Evolutionary conservation across 352 stramenopile species (phyloP).

Genomic region (Phytophthora sansomeana): DNA sequence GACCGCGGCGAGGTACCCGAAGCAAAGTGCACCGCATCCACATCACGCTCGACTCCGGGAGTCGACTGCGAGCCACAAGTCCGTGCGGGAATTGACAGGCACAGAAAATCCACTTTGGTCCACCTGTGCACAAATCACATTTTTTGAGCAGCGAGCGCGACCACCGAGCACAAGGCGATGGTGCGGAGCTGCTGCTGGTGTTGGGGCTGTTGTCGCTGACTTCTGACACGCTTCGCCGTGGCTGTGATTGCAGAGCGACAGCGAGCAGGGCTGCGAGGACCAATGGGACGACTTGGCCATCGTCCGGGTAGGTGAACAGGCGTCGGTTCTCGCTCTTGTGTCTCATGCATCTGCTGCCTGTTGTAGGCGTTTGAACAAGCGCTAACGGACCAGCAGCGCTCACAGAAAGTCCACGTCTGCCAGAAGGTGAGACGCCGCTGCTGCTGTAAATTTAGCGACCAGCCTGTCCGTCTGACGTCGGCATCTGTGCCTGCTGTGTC

Average conservation of each 20-base stretch:
- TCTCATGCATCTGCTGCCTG: conserved; percentile 14
- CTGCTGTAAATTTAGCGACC: not conserved
- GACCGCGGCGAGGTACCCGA: not conserved
- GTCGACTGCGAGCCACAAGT: conserved; percentile 8
- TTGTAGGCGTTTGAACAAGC: conserved; percentile 80
- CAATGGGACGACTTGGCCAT: conserved; percentile 89
- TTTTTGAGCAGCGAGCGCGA: not conserved
- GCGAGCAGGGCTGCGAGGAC: conserved; percentile 57
- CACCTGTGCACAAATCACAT: not conserved
- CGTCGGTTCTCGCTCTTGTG: not conserved
- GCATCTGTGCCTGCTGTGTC: not conserved
- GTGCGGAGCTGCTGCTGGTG: conserved; percentile 9
- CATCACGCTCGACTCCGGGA: conserved; percentile 8
- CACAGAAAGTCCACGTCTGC: conserved; percentile 22
- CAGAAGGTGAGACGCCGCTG: conserved; percentile 20
- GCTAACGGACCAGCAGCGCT: conserved; percentile 56
- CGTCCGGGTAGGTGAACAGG: conserved; percentile 52
- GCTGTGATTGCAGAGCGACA: conserved; percentile 46
- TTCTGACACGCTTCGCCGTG: conserved; percentile 5
- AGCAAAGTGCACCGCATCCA: conserved; percentile 1
- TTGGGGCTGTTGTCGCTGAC: not conserved
- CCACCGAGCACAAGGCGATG: conserved; percentile 14
- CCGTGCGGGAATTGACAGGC: not conserved
- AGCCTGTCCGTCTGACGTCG: not conserved
- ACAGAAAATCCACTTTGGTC: conserved; percentile 22